Evolutionary conservation across 768 basidiomycete species (phyloP), one percentile per base, ranked within the genome.

Genomic region (Gymnopilus dilepis): DNA sequence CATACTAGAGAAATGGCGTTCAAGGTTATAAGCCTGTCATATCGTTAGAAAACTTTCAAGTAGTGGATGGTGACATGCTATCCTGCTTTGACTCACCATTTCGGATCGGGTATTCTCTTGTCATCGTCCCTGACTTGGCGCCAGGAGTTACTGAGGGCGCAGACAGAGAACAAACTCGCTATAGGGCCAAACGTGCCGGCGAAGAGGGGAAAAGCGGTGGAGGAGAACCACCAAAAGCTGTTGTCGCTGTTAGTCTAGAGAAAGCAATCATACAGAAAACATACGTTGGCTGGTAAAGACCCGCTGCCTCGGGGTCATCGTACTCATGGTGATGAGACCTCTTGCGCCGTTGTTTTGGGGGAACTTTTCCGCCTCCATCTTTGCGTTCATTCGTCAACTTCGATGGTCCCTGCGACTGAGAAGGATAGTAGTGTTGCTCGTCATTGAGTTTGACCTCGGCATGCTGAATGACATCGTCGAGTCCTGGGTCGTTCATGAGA

Each of bases 181-280:
- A 81, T 60, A 0, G 80, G 78, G 0, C 78, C 78, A 57, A 79
- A 78, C 4, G 78, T 78, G 21, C 78, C 79, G 6, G 78, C 77
- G 17, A 77, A 66, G 8, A 80, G 69, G 2, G 80, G 80, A 61
- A 81, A 79, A 0, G 71, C 76, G 2, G 77, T 77, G 0, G 77
- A 78, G 0, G 74, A 70, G 56, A 77, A 77, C 79, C 78, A 80
- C 78, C 78, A 81, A 17, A 73, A 62, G 5, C 77, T 78, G n/a
- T n/a, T 38, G 2, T 15, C 30, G 22, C 11, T 17, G 26, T 38
- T 48, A n/a, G 40, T 3, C 33, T 42, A 17, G 21, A 0, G n/a
- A 6, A 8, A 31, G 5, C 6, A 50, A 58, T 11, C 30, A 11
- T 12, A 55, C 3, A 37, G 4, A 30, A 13, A 30, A 56, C 67